Conservation (phyloP, 768 basidiomycete genomes). For the Kwoniella botswanensis region DNA sequence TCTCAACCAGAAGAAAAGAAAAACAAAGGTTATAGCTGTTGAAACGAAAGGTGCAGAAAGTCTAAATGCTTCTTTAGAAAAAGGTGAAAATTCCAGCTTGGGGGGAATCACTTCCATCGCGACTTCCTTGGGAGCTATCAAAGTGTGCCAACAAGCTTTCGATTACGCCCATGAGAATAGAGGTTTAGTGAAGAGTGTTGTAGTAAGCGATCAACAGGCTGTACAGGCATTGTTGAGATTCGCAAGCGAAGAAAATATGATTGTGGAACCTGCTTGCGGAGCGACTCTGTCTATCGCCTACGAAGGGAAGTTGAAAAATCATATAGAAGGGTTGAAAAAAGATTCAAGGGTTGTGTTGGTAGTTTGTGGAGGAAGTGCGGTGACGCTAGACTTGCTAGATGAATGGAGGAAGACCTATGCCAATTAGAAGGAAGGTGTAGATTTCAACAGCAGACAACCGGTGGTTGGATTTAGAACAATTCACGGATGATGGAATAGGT, state of each 20-base stretch:
- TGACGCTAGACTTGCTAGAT: slow-evolving; percentile 3
- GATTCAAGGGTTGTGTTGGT: slow-evolving; percentile 34
- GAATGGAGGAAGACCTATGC: slow-evolving; percentile 3
- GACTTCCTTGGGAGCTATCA: slow-evolving; percentile 43
- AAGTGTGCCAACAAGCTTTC: slow-evolving; percentile 30
- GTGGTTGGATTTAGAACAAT: too few species aligned
- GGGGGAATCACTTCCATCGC: slow-evolving; percentile 48
- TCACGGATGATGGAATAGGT: too few species aligned
- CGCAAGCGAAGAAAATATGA: slow-evolving; percentile 38
- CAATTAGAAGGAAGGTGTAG: not conserved
- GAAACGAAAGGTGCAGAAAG: slow-evolving; percentile 42
- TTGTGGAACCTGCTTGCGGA: slow-evolving; percentile 45
- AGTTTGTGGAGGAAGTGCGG: slow-evolving; percentile 35
- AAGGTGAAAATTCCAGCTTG: slow-evolving; percentile 28
- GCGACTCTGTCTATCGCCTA: slow-evolving; percentile 37
- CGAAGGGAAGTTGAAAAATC: slow-evolving; percentile 19
- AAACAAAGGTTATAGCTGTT: slow-evolving; percentile 29
- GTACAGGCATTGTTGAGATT: slow-evolving; percentile 32
- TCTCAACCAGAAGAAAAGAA: not conserved
- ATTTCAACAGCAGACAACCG: not conserved
- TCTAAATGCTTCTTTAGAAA: slow-evolving; percentile 29
- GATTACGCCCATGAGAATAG: slow-evolving; percentile 15
- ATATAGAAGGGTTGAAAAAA: slow-evolving; percentile 12
- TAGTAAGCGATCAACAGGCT: slow-evolving; percentile 34
- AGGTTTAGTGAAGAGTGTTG: slow-evolving; percentile 10